phyloP scores from a whole-genome alignment of 106 monocot species.

The Dactylorhiza incarnata region DNA sequence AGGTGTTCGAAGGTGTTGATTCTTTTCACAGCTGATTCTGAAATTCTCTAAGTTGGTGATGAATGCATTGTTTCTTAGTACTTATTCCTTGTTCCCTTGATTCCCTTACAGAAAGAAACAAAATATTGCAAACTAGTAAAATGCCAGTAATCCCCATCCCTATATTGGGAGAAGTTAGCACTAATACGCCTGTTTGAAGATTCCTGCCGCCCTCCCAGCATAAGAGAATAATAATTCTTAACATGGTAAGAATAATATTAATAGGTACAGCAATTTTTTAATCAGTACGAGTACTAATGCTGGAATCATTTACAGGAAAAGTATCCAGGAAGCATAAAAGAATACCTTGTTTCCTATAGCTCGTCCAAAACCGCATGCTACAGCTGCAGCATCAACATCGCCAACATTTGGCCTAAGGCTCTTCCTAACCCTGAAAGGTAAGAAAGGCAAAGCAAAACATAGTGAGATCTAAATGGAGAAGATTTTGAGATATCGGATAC shows the following conservation, averaged over 20 bases:
- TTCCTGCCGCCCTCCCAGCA: no score
- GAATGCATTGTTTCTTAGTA: no score
- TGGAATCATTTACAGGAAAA: background rate
- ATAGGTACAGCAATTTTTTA: background rate
- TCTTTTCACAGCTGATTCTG: no score
- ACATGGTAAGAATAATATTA: background rate
- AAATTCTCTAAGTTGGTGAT: no score
- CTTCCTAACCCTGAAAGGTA: slow-evolving; percentile 33
- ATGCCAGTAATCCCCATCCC: no score
- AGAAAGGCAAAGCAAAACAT: slow-evolving; percentile 2
- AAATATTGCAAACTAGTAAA: no score
- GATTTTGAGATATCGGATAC: background rate
- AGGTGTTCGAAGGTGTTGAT: no score
- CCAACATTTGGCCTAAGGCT: slow-evolving; percentile 37
- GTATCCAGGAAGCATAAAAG: background rate
- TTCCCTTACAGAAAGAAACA: no score
- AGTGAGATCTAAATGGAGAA: background rate
- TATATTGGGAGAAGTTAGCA: no score
- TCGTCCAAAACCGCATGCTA: slow-evolving; percentile 48
- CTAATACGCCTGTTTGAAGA: no score
- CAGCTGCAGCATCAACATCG: slow-evolving; percentile 56
- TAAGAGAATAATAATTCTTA: no score
- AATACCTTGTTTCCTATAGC: slow-evolving; percentile 43
- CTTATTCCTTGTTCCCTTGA: no score
- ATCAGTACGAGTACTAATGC: background rate